Conservation (phyloP, 2,329 filamentous ascomycete genomes). For the Penicillium verrucosum region DNA sequence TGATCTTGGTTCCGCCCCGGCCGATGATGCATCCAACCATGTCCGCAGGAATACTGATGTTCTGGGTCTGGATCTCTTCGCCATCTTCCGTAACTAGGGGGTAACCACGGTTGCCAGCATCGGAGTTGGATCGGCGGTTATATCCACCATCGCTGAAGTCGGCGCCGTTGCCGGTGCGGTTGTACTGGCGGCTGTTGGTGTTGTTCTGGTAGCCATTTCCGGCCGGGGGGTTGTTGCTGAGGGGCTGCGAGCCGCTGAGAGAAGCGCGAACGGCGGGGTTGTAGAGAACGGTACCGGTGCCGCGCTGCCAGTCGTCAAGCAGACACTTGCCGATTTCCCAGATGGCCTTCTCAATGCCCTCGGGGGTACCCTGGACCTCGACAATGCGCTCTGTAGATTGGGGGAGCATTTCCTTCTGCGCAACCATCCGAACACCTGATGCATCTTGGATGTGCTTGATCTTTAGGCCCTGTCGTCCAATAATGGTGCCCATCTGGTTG, state of each 20-base stretch:
- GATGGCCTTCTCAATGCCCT: conserved; percentile 90
- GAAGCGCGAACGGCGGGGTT: conserved; percentile 92
- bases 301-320: conserved; percentile 95
- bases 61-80: conserved; percentile 96
- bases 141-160: conserved; percentile 89
- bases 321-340: conserved; percentile 99
- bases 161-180: conserved; percentile 91
- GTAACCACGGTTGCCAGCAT: conserved; percentile 73
- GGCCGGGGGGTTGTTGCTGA: conserved; percentile 52
- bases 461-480: conserved; percentile 91
- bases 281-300: conserved; percentile 94
- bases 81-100: conserved; percentile 93
- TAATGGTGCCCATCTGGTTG: conserved; percentile 99
- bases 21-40: conserved; percentile 99
- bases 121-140: conserved; percentile 77
- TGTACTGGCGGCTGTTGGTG: conserved; percentile 65
- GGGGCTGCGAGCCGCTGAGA: conserved; percentile 54
- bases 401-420: conserved; percentile 98
- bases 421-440: conserved; percentile 97
- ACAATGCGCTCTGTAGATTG: conserved; percentile 98
- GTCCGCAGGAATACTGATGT: conserved; percentile 98
- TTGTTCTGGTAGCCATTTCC: conserved; percentile 47
- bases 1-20: conserved; percentile 92
- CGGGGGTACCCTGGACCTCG: conserved; percentile 90
- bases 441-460: conserved; percentile 99